phyloP scores from a whole-genome alignment of 257 asterid genomes.

The Apocynum venetum region DNA sequence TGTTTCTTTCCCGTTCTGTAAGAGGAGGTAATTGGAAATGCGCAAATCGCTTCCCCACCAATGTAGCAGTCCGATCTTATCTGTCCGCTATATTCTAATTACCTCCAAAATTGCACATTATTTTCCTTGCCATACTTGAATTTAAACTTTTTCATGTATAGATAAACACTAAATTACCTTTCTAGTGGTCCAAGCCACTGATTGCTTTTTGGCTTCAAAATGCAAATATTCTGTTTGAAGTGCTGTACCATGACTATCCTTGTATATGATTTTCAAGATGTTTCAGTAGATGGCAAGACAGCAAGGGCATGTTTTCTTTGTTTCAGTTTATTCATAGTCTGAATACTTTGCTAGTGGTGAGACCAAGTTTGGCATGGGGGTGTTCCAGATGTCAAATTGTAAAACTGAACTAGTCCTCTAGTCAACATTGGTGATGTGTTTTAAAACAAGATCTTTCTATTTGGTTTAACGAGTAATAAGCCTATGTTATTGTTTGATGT shows the following conservation, averaged over 20 bases:
- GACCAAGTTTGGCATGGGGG: neutral
- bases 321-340: neutral
- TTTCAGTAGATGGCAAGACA: neutral
- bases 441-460: neutral
- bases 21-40: neutral
- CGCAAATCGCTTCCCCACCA: neutral
- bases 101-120: neutral
- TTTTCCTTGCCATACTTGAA: neutral
- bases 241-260: neutral
- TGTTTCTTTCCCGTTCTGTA: neutral
- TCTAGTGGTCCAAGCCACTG: neutral
- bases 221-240: neutral
- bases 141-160: neutral
- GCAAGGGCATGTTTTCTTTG: neutral
- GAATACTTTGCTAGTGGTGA: neutral
- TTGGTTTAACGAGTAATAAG: neutral
- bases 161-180: neutral
- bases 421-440: neutral
- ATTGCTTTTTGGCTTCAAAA: neutral
- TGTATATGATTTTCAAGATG: neutral
- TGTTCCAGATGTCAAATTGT: neutral
- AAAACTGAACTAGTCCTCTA: neutral
- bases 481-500: slow-evolving; percentile 18
- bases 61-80: neutral
- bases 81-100: neutral